Percentiles rank a stretch among this genome's conserved stretches.
phyloP scores from a whole-genome alignment of 495 filamentous ascomycete species.

The Neurospora africana region DNA sequence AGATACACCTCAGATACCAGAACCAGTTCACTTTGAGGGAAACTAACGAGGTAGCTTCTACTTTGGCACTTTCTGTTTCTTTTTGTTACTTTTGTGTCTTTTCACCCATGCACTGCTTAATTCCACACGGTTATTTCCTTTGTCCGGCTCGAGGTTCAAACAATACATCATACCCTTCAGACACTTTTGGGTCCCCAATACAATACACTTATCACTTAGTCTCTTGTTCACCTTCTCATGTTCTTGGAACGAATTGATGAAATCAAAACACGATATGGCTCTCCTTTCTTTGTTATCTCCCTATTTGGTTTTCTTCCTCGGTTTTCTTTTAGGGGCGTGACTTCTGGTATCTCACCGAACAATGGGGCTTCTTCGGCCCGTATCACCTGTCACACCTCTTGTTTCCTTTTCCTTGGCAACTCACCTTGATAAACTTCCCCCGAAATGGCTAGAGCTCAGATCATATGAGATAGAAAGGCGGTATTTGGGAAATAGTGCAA shows the following conservation, averaged over 20 bases:
- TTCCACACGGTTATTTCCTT: neutral
- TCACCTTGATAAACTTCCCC: neutral
- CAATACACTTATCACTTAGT: neutral
- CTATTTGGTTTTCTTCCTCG: slow-evolving; percentile 11
- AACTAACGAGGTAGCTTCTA: neutral
- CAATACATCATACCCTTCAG: neutral
- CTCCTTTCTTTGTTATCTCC: slow-evolving; percentile 6
- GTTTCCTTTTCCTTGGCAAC: neutral
- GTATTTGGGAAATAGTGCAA: neutral
- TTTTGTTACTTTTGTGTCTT: neutral
- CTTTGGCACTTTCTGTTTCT: neutral
- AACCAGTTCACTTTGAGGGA: neutral
- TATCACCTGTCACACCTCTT: neutral
- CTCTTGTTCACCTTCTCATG: neutral
- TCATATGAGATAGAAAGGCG: neutral
- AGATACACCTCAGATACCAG: neutral
- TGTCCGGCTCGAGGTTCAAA: neutral
- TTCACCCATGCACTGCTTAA: neutral
- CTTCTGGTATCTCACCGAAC: neutral
- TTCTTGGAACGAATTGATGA: neutral
- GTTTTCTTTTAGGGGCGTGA: neutral
- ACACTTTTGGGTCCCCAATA: neutral
- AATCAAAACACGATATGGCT: slow-evolving; percentile 3
- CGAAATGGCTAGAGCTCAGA: neutral
- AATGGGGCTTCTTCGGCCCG: neutral